phyloP scores from a whole-genome alignment of 83 land plant genomes.

The Diphasiastrum complanatum region DNA sequence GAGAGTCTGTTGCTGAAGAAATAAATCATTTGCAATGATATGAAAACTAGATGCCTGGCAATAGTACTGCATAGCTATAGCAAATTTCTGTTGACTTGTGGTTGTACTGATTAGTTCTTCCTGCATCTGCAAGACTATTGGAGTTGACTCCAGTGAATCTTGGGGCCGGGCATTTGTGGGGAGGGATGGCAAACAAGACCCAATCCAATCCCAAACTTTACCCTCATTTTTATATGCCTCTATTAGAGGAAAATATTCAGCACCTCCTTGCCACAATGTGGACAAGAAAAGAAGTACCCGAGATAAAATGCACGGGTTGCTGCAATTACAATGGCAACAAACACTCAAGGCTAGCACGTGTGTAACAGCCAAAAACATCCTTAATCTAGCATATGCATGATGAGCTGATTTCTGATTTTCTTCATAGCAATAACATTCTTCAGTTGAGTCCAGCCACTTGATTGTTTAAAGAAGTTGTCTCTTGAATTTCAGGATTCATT shows the following conservation, averaged over 20 bases:
- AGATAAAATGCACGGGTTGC: slow-evolving; percentile 24
- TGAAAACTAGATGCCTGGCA: slow-evolving; percentile 26
- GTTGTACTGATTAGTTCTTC: slow-evolving; percentile 4
- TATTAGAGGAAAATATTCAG: slow-evolving; percentile 19
- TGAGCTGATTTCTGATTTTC: no score
- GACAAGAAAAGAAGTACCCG: slow-evolving; percentile 16
- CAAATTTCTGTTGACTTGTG: no score
- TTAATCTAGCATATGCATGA: no score
- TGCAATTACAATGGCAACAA: no score
- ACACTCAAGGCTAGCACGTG: no score
- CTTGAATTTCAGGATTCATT: no score
- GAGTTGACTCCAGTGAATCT: not conserved
- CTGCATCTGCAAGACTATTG: slow-evolving; percentile 7
- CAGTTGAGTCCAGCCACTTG: no score
- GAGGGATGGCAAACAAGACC: slow-evolving; percentile 9
- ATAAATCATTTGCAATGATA: slow-evolving; percentile 29
- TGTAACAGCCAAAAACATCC: no score
- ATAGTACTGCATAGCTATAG: slow-evolving; percentile 21
- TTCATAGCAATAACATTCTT: no score
- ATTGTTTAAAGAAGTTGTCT: no score
- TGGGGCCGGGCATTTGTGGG: slow-evolving; percentile 8
- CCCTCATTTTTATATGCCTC: slow-evolving; percentile 14
- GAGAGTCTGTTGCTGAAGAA: slow-evolving; percentile 19
- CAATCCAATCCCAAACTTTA: slow-evolving; percentile 20
- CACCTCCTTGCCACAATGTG: slow-evolving; percentile 28